Evolutionary conservation across 805 yeast genomes (phyloP), one percentile per base, ranked within the genome.

Genomic region (Candida oleophila): DNA sequence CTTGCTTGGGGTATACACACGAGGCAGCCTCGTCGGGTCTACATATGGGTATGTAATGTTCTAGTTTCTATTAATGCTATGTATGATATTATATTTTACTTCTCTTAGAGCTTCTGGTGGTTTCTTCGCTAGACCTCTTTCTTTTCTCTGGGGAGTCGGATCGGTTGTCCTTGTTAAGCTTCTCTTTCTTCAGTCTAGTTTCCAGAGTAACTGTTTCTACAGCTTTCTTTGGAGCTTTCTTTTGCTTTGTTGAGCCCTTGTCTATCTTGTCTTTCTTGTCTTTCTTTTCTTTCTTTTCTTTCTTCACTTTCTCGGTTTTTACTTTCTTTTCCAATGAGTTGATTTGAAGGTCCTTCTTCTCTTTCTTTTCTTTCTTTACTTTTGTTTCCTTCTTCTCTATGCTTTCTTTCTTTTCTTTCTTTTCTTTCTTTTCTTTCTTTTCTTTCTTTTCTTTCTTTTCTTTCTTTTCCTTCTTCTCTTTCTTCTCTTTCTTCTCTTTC

Each of bases 51-150:
- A 25, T 0, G n/a, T 3, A 1, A 43, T 43, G 2, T 57, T 9
- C 38, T 65, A 66, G n/a, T 1, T 38, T 39, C 1, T 25, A 34
- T 78, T 77, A 73, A 34, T 60, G 59, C 4, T 36, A 34, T 34
- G 37, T 34, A 34, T 34, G 30, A 25, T 7, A 14, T 33, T 12
- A 33, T 5, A 5, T 14, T 33, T 33, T 33, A 14, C 7, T 7
- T 33, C 36, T 33, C 18, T 33, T 33, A 8, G 18, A 15, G 14
- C 14, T 33, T 15, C 14, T 9, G 4, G 39, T 7, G 14, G n/a
- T 20, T 16, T 34, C 37, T 28, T 28, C 12, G 33, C 9, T 28
- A 14, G 28, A 5, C 44, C 34, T 33, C 58, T 40, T 5, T 53
- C 61, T 51, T 54, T 57, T 38, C 41, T 38, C 9, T 38, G 19